Percentiles rank a stretch among this genome's conserved stretches.
Conservation (phyloP, 2,329 filamentous ascomycete species). For the Trichoderma atrobrunneum region DNA sequence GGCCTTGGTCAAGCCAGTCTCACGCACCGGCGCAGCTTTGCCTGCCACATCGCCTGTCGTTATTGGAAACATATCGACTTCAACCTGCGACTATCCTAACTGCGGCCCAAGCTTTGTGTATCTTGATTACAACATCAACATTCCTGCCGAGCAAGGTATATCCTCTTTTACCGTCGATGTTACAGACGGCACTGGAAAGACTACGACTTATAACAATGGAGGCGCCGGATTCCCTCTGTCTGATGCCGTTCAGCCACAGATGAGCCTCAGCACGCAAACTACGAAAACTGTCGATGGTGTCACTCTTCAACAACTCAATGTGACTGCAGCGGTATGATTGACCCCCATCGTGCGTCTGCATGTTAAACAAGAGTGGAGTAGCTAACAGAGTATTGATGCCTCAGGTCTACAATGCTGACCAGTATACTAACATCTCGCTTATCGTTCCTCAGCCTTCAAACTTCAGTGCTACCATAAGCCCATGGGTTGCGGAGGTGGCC, state of each 20-base stretch:
- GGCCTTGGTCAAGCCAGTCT: background rate
- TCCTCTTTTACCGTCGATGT: background rate
- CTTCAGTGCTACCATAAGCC: background rate
- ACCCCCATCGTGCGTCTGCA: background rate
- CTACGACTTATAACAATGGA: background rate
- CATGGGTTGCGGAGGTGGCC: background rate
- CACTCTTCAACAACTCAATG: background rate
- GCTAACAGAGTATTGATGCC: background rate
- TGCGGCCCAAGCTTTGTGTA: background rate
- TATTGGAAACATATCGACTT: background rate
- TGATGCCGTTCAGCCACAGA: background rate
- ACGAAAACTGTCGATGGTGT: background rate
- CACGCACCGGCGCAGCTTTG: background rate
- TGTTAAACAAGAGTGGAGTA: background rate
- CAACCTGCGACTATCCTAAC: background rate
- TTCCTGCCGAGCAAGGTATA: background rate
- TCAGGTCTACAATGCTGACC: background rate
- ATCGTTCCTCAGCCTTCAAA: background rate
- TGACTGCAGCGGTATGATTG: background rate
- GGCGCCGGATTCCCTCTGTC: background rate
- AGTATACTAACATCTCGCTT: background rate
- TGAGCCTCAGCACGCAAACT: background rate
- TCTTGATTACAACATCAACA: background rate
- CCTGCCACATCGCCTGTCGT: background rate
- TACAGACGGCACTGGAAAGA: background rate